Conservation (phyloP, 768 basidiomycete genomes). For the Lepiota subincarnata region DNA sequence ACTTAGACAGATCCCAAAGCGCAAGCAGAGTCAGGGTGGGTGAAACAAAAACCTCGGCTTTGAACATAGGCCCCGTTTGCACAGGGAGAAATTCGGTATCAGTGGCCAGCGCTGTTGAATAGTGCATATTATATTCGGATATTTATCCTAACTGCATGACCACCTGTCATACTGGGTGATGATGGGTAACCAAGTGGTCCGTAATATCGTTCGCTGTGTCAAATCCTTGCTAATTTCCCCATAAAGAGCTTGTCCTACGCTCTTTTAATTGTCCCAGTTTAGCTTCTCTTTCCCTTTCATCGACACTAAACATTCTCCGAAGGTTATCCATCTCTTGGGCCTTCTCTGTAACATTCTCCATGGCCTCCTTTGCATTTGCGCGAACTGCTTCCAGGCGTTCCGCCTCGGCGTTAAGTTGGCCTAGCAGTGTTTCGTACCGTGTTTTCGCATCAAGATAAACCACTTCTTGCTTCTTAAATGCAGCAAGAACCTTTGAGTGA, state of each 20-base stretch:
- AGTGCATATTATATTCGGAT: too few relatives aligned
- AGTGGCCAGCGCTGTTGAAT: too few relatives aligned
- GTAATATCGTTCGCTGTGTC: too few relatives aligned
- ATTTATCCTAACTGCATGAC: too few relatives aligned
- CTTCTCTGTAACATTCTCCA: slow-evolving; percentile 64
- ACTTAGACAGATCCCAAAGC: too few relatives aligned
- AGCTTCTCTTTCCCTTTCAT: slow-evolving; percentile 63
- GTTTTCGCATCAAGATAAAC: slow-evolving; percentile 58
- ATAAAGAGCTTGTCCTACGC: not conserved
- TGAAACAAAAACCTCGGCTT: not conserved
- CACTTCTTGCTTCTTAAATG: slow-evolving; percentile 62
- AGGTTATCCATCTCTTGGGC: slow-evolving; percentile 69
- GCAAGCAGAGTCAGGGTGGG: too few relatives aligned
- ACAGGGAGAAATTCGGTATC: too few relatives aligned
- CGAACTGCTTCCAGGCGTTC: slow-evolving; percentile 48
- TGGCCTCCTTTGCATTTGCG: slow-evolving; percentile 52
- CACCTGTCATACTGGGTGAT: too few relatives aligned
- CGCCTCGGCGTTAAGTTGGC: slow-evolving; percentile 41
- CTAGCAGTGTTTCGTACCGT: slow-evolving; percentile 49
- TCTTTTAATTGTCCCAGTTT: slow-evolving; percentile 41
- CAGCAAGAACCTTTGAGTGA: slow-evolving; percentile 49
- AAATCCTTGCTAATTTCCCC: not conserved
- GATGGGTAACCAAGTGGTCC: too few relatives aligned
- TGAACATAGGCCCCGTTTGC: not conserved
- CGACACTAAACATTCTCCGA: slow-evolving; percentile 58